phyloP scores from a whole-genome alignment of 495 filamentous ascomycete species.

The Hyphodiscus hymeniophilus region DNA sequence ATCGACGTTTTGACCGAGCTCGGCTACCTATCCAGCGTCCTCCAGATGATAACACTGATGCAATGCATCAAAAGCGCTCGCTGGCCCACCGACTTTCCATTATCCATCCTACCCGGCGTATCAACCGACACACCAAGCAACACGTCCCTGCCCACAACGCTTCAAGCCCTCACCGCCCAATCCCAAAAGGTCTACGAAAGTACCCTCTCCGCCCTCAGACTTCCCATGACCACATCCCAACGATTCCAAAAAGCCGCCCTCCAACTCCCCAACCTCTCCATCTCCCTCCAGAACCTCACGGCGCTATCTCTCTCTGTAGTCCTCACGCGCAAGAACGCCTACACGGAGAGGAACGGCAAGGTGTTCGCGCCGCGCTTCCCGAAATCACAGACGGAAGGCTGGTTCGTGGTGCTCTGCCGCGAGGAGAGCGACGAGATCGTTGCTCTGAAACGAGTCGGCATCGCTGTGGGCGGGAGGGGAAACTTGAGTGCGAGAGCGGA shows the following conservation, averaged over 20 bases:
- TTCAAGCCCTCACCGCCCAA: constrained; percentile 36
- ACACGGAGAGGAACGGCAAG: constrained; percentile 51
- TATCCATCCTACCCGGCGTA: constrained; percentile 79
- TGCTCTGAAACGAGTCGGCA: constrained; percentile 77
- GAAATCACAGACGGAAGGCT: constrained; percentile 92
- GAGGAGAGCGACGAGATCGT: constrained; percentile 62
- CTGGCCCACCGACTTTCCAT: constrained; percentile 77
- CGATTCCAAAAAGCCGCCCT: constrained; percentile 51
- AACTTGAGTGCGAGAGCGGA: constrained; percentile 38
- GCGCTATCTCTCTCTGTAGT: constrained; percentile 53
- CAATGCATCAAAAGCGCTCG: constrained; percentile 86
- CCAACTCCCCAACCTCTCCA: constrained; percentile 58
- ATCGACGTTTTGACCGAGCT: constrained; percentile 94
- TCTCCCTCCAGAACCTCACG: constrained; percentile 52
- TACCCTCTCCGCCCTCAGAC: constrained; percentile 12
- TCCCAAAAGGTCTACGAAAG: constrained; percentile 27
- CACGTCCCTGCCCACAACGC: constrained; percentile 25
- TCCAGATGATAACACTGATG: constrained; percentile 75
- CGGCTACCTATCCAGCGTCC: constrained; percentile 63
- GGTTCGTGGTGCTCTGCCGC: constrained; percentile 72
- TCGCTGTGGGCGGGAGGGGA: constrained; percentile 37
- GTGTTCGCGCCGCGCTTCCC: constrained; percentile 86
- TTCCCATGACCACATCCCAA: constrained; percentile 23
- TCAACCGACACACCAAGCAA: constrained; percentile 27
- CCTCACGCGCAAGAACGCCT: constrained; percentile 58